These are phyloP conservation scores for Tylopilus subfusipes DNA, from an alignment of 768 basidiomycete species.

Conservation along the genomic window DNA sequence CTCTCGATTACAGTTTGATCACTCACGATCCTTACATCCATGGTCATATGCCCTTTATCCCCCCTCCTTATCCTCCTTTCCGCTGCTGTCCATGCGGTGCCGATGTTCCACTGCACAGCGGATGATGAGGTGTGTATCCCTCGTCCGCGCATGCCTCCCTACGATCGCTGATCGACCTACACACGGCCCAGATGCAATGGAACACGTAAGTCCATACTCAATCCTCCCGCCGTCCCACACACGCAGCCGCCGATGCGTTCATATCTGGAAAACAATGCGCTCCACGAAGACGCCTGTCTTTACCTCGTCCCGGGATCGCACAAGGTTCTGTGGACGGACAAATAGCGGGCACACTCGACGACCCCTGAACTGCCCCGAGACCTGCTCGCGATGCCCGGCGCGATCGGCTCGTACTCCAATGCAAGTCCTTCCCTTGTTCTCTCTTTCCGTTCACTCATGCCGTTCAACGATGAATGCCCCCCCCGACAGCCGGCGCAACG, in stretches of 20 bases:
- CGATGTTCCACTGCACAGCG: too few species aligned
- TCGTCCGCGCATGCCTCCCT: background rate
- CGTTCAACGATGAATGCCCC: background rate
- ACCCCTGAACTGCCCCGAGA: constrained; percentile 48
- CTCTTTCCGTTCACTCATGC: background rate
- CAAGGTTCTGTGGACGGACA: constrained; percentile 48
- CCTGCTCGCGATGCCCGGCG: constrained; percentile 70
- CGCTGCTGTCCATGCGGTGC: too few species aligned
- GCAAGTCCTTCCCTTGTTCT: constrained; percentile 34
- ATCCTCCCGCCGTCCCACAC: background rate
- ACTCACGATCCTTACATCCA: too few species aligned
- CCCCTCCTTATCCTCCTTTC: too few species aligned
- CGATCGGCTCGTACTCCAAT: constrained; percentile 52
- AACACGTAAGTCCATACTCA: constrained; percentile 63
- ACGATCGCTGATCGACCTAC: background rate
- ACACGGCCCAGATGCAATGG: constrained; percentile 61
- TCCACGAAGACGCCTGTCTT: constrained; percentile 67
- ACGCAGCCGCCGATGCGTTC: background rate
- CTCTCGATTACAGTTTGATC: too few species aligned
- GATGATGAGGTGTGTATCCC: constrained; percentile 50
- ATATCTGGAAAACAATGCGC: constrained; percentile 40
- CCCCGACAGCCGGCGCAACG: constrained; percentile 55
- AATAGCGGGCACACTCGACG: constrained; percentile 54
- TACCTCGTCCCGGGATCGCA: constrained; percentile 72
- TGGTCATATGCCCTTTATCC: too few species aligned